Percentiles rank a stretch among this genome's conserved stretches.
Conservation (phyloP, 2,329 filamentous ascomycete species). For the Fusarium pilosicola region DNA sequence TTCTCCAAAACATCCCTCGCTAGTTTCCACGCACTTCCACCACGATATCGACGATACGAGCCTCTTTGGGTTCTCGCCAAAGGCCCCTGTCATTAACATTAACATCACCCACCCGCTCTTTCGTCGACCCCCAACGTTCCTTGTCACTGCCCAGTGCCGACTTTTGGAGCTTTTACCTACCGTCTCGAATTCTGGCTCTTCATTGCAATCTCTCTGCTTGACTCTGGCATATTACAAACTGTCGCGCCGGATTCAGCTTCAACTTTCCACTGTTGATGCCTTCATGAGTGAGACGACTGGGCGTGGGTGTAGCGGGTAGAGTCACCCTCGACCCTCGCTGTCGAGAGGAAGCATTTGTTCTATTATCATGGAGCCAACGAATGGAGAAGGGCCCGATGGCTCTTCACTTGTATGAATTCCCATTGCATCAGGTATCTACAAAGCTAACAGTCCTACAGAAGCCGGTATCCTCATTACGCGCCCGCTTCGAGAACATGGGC, state of each 20-base stretch:
- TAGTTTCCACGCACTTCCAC: constrained; percentile 8
- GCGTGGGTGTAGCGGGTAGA: constrained; percentile 52
- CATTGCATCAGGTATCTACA: not conserved
- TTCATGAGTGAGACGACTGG: constrained; percentile 44
- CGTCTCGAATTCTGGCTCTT: constrained; percentile 3
- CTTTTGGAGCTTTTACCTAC: constrained; percentile 16
- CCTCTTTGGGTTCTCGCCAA: constrained; percentile 27
- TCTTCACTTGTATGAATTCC: constrained; percentile 74
- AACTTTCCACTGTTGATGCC: constrained; percentile 38
- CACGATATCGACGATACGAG: constrained; percentile 5
- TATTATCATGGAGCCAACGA: constrained; percentile 46
- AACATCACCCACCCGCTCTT: constrained; percentile 29
- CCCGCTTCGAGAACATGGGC: constrained; percentile 81
- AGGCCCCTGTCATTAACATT: constrained; percentile 32
- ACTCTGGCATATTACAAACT: not conserved
- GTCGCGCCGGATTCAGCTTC: constrained; percentile 13
- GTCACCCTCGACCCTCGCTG: constrained; percentile 45
- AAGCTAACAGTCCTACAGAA: constrained; percentile 61
- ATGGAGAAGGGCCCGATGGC: constrained; percentile 72
- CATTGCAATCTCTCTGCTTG: not conserved
- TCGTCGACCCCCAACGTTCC: constrained; percentile 40
- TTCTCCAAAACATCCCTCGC: constrained; percentile 22
- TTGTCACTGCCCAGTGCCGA: constrained; percentile 37
- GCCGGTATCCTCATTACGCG: constrained; percentile 83
- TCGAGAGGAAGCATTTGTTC: constrained; percentile 42